Evolutionary conservation across 768 basidiomycete species (phyloP).

Genomic region (Nidularia sp.): DNA sequence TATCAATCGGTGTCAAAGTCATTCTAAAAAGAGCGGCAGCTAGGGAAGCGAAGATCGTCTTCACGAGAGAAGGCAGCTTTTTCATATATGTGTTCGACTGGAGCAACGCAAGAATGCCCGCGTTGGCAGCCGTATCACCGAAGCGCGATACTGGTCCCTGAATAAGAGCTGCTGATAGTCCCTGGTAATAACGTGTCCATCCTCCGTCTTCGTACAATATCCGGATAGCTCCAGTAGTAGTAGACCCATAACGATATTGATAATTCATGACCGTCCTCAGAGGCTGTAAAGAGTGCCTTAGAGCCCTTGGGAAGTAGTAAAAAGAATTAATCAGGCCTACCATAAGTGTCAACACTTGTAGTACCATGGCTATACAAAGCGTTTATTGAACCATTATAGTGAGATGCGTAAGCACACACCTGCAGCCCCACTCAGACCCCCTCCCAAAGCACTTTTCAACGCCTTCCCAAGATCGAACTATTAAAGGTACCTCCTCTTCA

Average conservation of each 20-base stretch:
- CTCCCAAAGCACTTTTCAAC: slow-evolving; percentile 80
- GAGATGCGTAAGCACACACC: slow-evolving; percentile 33
- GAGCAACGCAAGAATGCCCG: slow-evolving; percentile 83
- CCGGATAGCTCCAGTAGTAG: slow-evolving; percentile 55
- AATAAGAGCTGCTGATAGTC: slow-evolving; percentile 78
- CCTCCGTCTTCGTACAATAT: slow-evolving; percentile 80
- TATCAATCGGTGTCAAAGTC: slow-evolving; percentile 90
- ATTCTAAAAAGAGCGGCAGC: slow-evolving; percentile 86
- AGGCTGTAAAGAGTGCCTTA: slow-evolving; percentile 42
- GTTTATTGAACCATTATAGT: background rate
- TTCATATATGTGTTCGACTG: slow-evolving; percentile 71
- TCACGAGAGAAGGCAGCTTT: slow-evolving; percentile 55
- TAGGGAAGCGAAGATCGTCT: slow-evolving; percentile 76
- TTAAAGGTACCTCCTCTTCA: too few species aligned
- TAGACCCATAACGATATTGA: slow-evolving; percentile 87
- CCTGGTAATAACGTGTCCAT: slow-evolving; percentile 83
- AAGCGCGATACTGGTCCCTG: slow-evolving; percentile 86
- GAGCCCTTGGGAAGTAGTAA: background rate
- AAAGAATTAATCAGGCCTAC: slow-evolving; percentile 13
- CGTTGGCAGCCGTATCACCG: slow-evolving; percentile 94
- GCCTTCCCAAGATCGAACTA: slow-evolving; percentile 82
- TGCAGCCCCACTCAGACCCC: slow-evolving; percentile 86
- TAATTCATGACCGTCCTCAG: slow-evolving; percentile 99
- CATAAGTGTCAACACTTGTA: slow-evolving; percentile 92
- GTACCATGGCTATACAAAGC: slow-evolving; percentile 73